Evolutionary conservation across 129 eudicot species (phyloP).

Genomic region (Chrysanthemum lavandulifolium): DNA sequence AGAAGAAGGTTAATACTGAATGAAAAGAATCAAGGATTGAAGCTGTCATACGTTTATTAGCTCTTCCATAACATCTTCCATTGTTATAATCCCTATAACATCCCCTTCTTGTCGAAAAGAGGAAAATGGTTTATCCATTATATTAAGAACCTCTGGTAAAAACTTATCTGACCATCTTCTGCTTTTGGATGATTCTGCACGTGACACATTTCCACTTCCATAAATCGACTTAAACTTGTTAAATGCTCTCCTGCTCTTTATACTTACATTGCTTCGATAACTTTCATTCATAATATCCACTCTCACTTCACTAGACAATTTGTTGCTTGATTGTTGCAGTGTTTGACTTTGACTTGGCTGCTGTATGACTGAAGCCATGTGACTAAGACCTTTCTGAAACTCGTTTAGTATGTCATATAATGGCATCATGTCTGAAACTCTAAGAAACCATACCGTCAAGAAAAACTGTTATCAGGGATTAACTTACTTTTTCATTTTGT

Average conservation of each 20-base stretch:
- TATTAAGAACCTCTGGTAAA: conserved; percentile 44
- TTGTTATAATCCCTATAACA: conserved; percentile 67
- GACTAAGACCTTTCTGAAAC: conserved; percentile 80
- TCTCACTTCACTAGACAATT: conserved; percentile 35
- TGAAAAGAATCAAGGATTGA: not conserved
- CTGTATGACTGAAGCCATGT: conserved; percentile 74
- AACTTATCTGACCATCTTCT: conserved; percentile 58
- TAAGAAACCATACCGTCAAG: conserved; percentile 22
- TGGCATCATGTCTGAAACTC: conserved; percentile 68
- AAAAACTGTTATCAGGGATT: not conserved
- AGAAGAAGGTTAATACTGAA: not conserved
- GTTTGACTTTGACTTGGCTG: conserved; percentile 26
- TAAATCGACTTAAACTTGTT: conserved; percentile 39
- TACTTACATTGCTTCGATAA: conserved; percentile 27
- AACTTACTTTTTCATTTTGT: not conserved
- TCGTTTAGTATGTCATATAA: conserved; percentile 62
- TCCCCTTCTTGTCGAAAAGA: conserved; percentile 53
- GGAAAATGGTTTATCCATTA: conserved; percentile 42
- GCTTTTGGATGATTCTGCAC: conserved; percentile 45
- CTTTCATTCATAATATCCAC: conserved; percentile 49
- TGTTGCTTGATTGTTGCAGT: conserved; percentile 25
- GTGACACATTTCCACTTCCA: conserved; percentile 36
- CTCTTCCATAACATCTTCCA: conserved; percentile 74
- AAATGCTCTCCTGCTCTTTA: conserved; percentile 43
- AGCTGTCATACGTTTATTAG: conserved; percentile 44